These are phyloP conservation scores for Calonectria naviculata DNA, from an alignment of 2,329 filamentous ascomycete species.

Conservation along the genomic window DNA sequence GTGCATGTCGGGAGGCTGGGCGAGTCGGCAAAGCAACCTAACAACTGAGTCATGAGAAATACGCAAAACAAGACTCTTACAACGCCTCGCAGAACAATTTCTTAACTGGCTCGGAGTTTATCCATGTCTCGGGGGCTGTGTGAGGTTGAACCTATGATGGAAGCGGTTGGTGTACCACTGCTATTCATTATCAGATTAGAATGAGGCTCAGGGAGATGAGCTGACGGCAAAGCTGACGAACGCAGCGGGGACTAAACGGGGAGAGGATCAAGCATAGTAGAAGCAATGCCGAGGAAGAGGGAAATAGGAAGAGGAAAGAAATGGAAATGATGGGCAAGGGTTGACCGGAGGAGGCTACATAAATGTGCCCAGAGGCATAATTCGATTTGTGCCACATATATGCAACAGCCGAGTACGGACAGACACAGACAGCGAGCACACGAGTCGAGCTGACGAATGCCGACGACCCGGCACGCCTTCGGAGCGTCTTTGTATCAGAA, in stretches of 20 bases:
- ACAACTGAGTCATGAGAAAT: not conserved
- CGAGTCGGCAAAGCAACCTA: not conserved
- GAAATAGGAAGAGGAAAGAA: not conserved
- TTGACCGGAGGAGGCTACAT: not conserved
- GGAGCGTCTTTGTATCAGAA: not conserved
- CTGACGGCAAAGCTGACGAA: not conserved
- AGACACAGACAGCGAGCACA: not conserved
- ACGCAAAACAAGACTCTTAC: not conserved
- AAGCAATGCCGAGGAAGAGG: not conserved
- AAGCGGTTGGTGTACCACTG: not conserved
- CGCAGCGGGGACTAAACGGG: not conserved
- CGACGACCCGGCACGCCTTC: constrained; percentile 3
- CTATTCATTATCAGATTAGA: not conserved
- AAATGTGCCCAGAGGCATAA: not conserved
- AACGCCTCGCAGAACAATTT: not conserved
- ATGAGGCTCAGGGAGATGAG: not conserved
- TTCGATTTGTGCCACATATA: not conserved
- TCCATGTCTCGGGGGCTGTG: not conserved
- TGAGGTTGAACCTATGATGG: not conserved
- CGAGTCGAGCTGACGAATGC: constrained; percentile 13
- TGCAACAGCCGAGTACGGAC: not conserved
- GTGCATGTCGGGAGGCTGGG: not conserved
- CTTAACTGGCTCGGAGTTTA: not conserved
- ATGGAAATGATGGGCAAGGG: not conserved
- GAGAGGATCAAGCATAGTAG: not conserved